These are phyloP conservation scores for Botryosphaeria agaves DNA, from an alignment of 2,329 filamentous ascomycete species.

Conservation along the genomic window DNA sequence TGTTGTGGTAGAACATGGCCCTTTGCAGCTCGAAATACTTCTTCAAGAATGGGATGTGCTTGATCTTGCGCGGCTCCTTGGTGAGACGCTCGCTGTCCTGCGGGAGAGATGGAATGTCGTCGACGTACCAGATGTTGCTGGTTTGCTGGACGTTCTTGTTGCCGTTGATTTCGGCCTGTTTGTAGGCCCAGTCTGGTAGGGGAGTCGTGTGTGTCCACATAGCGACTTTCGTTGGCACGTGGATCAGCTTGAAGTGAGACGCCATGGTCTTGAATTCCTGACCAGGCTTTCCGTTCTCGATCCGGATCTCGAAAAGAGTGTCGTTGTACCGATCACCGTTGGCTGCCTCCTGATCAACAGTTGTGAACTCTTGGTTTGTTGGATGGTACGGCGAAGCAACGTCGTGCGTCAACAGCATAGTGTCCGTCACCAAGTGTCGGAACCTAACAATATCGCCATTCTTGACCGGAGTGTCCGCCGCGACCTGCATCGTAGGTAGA, in stretches of 20 bases:
- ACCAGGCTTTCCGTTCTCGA: conserved; percentile 66
- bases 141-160: conserved; percentile 87
- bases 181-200: conserved; percentile 92
- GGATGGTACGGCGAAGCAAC: conserved; percentile 92
- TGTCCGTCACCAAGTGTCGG: conserved; percentile 72
- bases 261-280: conserved; percentile 84
- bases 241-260: conserved; percentile 89
- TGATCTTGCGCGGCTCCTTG: conserved; percentile 63
- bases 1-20: conserved; percentile 99
- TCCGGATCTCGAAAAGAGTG: conserved; percentile 79
- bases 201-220: conserved; percentile 98
- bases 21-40: conserved; percentile 96
- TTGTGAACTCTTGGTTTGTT: conserved; percentile 97
- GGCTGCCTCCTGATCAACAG: conserved; percentile 54
- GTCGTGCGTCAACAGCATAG: conserved; percentile 79
- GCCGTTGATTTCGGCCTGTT: conserved; percentile 97
- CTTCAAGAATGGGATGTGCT: conserved; percentile 68
- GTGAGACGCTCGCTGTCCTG: conserved; percentile 54
- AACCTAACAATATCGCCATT: conserved; percentile 79
- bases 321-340: conserved; percentile 64
- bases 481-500: conserved; percentile 45
- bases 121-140: conserved; percentile 89
- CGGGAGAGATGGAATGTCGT: conserved; percentile 71
- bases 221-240: conserved; percentile 86
- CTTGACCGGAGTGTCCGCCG: conserved; percentile 47